Evolutionary conservation across 1,139 yeast genomes (phyloP), one percentile per base, ranked within the genome.

Genomic region (Debaryomyces nepalensis): DNA sequence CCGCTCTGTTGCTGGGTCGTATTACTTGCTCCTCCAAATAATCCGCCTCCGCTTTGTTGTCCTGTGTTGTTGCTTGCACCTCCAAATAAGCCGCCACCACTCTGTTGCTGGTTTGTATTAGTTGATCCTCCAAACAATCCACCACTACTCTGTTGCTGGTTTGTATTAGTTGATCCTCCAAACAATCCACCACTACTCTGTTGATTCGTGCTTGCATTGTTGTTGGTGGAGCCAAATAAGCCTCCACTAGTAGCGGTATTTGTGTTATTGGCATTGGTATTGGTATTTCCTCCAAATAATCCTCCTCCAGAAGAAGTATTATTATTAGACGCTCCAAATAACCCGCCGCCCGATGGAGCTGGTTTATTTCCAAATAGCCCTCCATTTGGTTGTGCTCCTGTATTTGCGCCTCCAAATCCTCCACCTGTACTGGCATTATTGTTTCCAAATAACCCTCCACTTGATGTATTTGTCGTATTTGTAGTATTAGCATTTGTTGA

Each of bases 101-200:
- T 8, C 24, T 40, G 35, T n/a, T 34, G 45, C 15, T 55, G 44
- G 34, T 48, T 51, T 33, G 53, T 46, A 34, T 46, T 57, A 40
- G 56, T 62, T 6, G 37, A 24, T 12, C 73, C 73, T 59, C 75
- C 75, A n/a, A 75, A 51, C 0, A 77, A 74, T 16, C 75, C 71
- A 16, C 48, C n/a, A n/a, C 37, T 30, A 57, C n/a, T 24, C 14
- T 10, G 27, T 24, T 45, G 29, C 37, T 26, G 16, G 46, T 37
- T 26, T 41, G 42, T 36, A 16, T 43, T 44, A 14, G 33, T 30
- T 27, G 33, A 27, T n/a, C n/a, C n/a, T 4, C 58, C 59, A 46
- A 54, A 55, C 27, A 59, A 41, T 4, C 61, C n/a, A n/a, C n/a
- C n/a, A n/a, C n/a, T n/a, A n/a, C n/a, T n/a, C n/a, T n/a, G n/a